phyloP scores from a whole-genome alignment of 768 basidiomycete species.

The Royoungia palumana region DNA sequence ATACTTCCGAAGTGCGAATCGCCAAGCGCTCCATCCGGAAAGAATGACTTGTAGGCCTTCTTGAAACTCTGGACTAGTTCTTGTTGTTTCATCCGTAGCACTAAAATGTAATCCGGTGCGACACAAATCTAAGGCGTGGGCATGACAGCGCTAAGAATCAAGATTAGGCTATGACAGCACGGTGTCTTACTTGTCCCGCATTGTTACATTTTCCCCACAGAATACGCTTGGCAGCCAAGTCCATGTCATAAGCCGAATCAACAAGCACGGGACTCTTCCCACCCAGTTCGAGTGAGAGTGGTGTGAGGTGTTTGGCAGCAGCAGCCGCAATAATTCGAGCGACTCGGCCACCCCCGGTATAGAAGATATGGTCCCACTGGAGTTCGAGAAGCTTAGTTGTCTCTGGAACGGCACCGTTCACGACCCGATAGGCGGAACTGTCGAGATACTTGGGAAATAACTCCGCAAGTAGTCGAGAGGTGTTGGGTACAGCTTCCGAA shows the following conservation, averaged over 20 bases:
- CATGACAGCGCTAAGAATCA: neutral
- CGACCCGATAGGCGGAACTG: slow-evolving; percentile 46
- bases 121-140: slow-evolving; percentile 39
- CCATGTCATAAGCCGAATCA: slow-evolving; percentile 39
- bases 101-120: slow-evolving; percentile 44
- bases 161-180: neutral
- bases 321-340: slow-evolving; percentile 24
- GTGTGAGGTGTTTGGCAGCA: slow-evolving; percentile 34
- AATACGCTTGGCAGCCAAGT: slow-evolving; percentile 58
- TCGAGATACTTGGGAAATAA: slow-evolving; percentile 59
- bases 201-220: slow-evolving; percentile 67
- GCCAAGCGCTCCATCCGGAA: slow-evolving; percentile 48
- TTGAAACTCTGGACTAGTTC: slow-evolving; percentile 45
- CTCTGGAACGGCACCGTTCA: slow-evolving; percentile 46
- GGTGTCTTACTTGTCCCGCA: slow-evolving; percentile 52
- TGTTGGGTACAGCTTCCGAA: slow-evolving; percentile 53
- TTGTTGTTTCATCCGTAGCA: slow-evolving; percentile 41
- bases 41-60: slow-evolving; percentile 46
- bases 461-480: slow-evolving; percentile 47
- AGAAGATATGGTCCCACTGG: slow-evolving; percentile 37
- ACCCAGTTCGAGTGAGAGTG: slow-evolving; percentile 29
- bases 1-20: slow-evolving; percentile 48
- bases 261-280: slow-evolving; percentile 48
- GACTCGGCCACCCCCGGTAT: slow-evolving; percentile 34
- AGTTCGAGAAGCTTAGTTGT: slow-evolving; percentile 31